phyloP scores from a whole-genome alignment of 73 alveolate genomes.

The Blepharisma stoltei region DNA sequence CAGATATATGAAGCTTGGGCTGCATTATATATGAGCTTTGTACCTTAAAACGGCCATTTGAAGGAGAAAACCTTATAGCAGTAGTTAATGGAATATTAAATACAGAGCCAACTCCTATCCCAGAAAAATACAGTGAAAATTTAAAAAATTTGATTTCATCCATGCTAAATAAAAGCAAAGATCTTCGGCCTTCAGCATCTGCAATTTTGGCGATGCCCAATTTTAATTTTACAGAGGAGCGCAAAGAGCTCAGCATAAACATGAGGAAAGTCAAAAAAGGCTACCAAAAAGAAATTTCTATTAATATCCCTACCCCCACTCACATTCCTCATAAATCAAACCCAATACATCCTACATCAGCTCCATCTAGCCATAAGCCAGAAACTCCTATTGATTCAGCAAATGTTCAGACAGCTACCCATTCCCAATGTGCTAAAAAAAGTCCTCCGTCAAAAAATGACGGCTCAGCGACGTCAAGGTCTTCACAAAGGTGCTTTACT shows the following conservation, averaged over 20 bases:
- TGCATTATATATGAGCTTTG: constrained; percentile 84
- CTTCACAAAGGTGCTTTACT: neutral
- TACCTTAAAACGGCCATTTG: constrained; percentile 74
- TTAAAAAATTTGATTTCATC: neutral
- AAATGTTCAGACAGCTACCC: neutral
- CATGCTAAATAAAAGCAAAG: neutral
- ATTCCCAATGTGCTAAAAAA: neutral
- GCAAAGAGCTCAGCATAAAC: neutral
- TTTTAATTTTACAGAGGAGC: no score
- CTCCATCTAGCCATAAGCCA: neutral
- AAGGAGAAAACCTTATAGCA: constrained; percentile 77
- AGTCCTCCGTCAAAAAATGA: neutral
- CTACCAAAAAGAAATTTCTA: constrained; percentile 21
- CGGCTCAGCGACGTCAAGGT: neutral
- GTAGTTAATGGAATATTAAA: constrained; percentile 62
- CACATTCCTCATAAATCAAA: neutral
- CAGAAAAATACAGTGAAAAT: constrained; percentile 34
- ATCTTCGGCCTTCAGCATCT: constrained; percentile 7
- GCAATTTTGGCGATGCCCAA: no score
- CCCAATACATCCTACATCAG: neutral
- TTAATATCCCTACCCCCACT: constrained; percentile 16
- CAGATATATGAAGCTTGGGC: constrained; percentile 90
- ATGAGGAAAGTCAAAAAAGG: neutral
- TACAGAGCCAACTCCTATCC: constrained; percentile 25
- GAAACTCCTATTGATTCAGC: neutral